Conservation (phyloP, 23 red algal genomes). For the Cyanidioschyzon merolae region DNA sequence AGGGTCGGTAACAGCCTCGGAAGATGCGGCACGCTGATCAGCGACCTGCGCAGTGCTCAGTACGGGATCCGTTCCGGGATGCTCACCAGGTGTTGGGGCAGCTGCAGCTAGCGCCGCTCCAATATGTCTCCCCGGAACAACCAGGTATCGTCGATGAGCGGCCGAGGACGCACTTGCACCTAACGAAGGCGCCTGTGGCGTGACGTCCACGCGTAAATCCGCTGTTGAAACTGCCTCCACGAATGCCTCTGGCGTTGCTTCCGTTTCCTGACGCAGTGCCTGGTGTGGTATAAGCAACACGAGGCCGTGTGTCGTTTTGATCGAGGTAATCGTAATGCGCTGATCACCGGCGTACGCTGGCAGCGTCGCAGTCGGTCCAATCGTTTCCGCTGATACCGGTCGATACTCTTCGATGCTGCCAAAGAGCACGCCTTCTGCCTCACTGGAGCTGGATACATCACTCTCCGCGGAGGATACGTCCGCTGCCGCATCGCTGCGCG, state of each 20-base stretch:
- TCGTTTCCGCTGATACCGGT: neutral
- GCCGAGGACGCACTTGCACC: neutral
- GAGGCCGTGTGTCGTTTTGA: neutral
- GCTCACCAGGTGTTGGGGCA: no score
- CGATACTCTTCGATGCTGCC: slow-evolving; percentile 4
- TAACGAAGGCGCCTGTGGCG: neutral
- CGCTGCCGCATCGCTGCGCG: neutral
- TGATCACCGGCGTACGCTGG: neutral
- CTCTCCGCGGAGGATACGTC: neutral
- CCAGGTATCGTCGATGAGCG: neutral
- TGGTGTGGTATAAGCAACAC: neutral
- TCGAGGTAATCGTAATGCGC: slow-evolving; percentile 8
- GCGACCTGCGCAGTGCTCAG: no score
- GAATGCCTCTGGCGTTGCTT: neutral
- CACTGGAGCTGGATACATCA: neutral
- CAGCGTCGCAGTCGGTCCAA: neutral
- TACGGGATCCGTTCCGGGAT: no score
- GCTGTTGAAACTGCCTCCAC: neutral
- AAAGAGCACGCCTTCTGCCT: slow-evolving; percentile 5
- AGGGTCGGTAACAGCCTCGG: no score
- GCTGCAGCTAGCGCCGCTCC: neutral
- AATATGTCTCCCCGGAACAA: neutral
- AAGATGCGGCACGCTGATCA: no score
- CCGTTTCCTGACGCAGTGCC: neutral
- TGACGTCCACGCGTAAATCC: neutral